Evolutionary conservation across 768 basidiomycete genomes (phyloP).

Genomic region (Agaricus blazei): DNA sequence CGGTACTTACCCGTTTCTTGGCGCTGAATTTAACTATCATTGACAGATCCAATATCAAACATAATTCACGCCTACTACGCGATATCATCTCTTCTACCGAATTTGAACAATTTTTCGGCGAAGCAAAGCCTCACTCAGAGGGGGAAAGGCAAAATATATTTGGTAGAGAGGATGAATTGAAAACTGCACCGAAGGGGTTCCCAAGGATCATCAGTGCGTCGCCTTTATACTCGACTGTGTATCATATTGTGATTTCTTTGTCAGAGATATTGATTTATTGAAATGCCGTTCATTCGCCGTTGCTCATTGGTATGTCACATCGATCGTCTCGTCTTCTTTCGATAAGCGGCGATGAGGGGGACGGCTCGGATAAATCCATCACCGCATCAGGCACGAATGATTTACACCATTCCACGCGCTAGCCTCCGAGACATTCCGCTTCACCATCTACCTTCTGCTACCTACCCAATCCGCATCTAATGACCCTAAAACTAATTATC

Average conservation of each 20-base stretch:
- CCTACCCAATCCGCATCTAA: background rate
- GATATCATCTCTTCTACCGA: constrained; percentile 57
- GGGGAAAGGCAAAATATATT: constrained; percentile 75
- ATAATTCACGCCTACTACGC: constrained; percentile 57
- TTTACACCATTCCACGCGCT: background rate
- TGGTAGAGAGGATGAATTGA: constrained; percentile 82
- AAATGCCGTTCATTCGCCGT: constrained; percentile 80
- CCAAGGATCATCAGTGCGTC: constrained; percentile 71
- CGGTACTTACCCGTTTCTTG: background rate
- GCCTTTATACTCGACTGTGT: background rate
- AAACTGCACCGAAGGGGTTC: constrained; percentile 85
- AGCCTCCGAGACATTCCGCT: background rate
- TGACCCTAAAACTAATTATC: background rate
- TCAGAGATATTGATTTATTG: constrained; percentile 86
- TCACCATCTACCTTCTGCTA: background rate
- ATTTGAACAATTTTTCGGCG: constrained; percentile 78
- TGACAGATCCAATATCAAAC: constrained; percentile 56
- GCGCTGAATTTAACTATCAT: background rate
- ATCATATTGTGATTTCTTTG: background rate
- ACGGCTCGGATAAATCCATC: background rate
- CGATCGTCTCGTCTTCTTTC: background rate
- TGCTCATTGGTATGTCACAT: constrained; percentile 41
- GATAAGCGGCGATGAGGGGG: background rate
- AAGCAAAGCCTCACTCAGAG: constrained; percentile 54
- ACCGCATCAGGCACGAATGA: background rate